Conservation (phyloP, 495 filamentous ascomycete species). For the Chlorociboria aeruginascens region DNA sequence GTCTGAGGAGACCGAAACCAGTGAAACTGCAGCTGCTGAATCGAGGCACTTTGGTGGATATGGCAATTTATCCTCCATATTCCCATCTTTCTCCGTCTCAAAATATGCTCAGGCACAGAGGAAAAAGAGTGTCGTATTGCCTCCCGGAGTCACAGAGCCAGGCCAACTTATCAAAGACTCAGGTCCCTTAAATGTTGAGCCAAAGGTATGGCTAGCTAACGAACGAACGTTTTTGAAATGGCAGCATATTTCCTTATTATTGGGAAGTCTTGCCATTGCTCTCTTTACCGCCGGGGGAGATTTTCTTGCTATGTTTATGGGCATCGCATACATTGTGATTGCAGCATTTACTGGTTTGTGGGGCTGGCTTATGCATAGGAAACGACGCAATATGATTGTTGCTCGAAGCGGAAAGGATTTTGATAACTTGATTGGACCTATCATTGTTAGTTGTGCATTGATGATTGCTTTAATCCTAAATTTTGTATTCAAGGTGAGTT, state of each 20-base stretch:
- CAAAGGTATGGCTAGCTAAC: constrained; percentile 97
- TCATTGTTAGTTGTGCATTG: constrained; percentile 72
- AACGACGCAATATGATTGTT: constrained; percentile 64
- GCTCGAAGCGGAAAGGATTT: constrained; percentile 83
- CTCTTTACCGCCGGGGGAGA: constrained; percentile 80
- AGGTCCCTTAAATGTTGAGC: constrained; percentile 80
- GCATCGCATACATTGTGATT: constrained; percentile 68
- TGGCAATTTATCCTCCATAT: constrained; percentile 41
- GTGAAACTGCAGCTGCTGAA: not conserved
- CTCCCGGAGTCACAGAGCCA: constrained; percentile 77
- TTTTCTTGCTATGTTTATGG: constrained; percentile 57
- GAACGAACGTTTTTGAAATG: constrained; percentile 96
- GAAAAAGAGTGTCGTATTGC: constrained; percentile 34
- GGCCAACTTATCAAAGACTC: constrained; percentile 83
- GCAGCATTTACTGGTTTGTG: constrained; percentile 73
- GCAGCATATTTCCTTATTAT: constrained; percentile 82
- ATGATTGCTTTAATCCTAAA: constrained; percentile 72
- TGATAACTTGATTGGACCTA: constrained; percentile 73
- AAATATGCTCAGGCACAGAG: constrained; percentile 51
- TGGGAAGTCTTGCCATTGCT: constrained; percentile 70
- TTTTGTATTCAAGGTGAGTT: constrained; percentile 65
- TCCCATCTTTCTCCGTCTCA: constrained; percentile 64
- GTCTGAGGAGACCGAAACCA: not conserved
- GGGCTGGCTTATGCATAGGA: constrained; percentile 77
- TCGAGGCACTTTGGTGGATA: constrained; percentile 22